Evolutionary conservation across 306 rosid genomes (phyloP).

Genomic region (Castanea crenata): DNA sequence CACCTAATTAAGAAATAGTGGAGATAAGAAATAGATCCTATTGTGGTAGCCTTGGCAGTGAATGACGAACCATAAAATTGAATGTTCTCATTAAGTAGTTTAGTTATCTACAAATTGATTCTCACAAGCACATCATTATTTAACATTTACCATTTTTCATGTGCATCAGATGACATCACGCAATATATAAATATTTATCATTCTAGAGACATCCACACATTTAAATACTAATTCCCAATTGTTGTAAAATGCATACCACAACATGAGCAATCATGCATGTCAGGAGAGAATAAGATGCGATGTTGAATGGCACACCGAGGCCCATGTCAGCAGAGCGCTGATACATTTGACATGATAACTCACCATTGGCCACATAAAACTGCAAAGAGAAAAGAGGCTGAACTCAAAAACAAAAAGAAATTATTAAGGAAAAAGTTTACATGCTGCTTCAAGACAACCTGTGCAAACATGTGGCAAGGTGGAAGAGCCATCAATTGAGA

Average conservation of each 20-base stretch:
- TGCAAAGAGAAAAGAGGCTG: slow-evolving; percentile 31
- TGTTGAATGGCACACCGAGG: slow-evolving; percentile 89
- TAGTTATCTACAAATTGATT: not conserved
- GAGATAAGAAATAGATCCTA: not conserved
- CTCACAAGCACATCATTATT: not conserved
- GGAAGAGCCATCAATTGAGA: slow-evolving; percentile 96
- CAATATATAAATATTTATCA: not conserved
- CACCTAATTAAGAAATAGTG: not conserved
- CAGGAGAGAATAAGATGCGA: slow-evolving; percentile 93
- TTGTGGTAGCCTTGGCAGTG: not conserved
- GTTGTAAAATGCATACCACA: slow-evolving; percentile 66
- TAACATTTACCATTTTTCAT: not conserved
- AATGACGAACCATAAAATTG: not conserved
- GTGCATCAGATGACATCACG: not conserved
- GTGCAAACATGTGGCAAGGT: slow-evolving; percentile 95
- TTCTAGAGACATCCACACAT: not conserved
- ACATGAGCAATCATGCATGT: slow-evolving; percentile 97
- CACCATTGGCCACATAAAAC: slow-evolving; percentile 91
- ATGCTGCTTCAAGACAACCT: slow-evolving; percentile 41
- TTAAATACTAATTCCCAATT: not conserved
- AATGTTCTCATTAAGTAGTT: not conserved
- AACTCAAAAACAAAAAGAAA: slow-evolving; percentile 4
- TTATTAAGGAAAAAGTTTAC: not conserved
- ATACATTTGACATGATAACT: slow-evolving; percentile 94
- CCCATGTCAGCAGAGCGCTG: slow-evolving; percentile 98